Evolutionary conservation across 129 eudicot genomes (phyloP), one percentile per base, ranked within the genome.

Genomic region (Artemisia annua): DNA sequence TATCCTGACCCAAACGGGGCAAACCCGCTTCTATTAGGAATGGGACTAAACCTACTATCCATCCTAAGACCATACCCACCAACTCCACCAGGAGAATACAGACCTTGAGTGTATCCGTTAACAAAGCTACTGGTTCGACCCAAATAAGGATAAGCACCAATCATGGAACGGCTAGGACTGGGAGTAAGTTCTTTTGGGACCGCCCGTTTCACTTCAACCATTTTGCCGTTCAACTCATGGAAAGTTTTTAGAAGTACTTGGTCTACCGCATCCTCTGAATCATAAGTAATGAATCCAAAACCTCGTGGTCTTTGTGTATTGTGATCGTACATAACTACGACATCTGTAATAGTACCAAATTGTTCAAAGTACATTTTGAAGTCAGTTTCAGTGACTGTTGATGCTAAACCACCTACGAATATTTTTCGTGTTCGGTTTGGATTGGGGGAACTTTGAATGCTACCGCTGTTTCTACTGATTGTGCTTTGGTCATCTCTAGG

Each of bases 241-340:
- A 87, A 81, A 11, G 88, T 79, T 81, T 79, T 84, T 39, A 73
- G 11, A 19, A 87, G 66, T n/a, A 79, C 92, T 67, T 69, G 77
- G 65, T 87, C 92, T 52, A 82, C 89, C 4, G 92, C 92, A 57
- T 87, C 92, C 52, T 87, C 92, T 9, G 87, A 69, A 61, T 87
- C 89, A 54, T 81, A 87, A 54, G 92, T 87, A 75, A 87, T 87
- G 78, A 87, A 87, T 3, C 94, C 94, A 64, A 87, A 87, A 20
- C 95, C 95, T 81, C 95, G 73, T 72, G 95, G 95, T 55, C 95
- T 72, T 64, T 83, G 88, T 17, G 95, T 88, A 43, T 88, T 82
- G 71, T 88, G 95, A 81, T 88, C 95, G 59, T 88, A 88, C 95
- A 88, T 88, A 77, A 88, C 95, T 15, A 88, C 95, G 14, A 81